Percentiles rank a stretch among this genome's conserved stretches.
phyloP scores from a whole-genome alignment of 2,329 filamentous ascomycete species.

The Penicillium sp. region DNA sequence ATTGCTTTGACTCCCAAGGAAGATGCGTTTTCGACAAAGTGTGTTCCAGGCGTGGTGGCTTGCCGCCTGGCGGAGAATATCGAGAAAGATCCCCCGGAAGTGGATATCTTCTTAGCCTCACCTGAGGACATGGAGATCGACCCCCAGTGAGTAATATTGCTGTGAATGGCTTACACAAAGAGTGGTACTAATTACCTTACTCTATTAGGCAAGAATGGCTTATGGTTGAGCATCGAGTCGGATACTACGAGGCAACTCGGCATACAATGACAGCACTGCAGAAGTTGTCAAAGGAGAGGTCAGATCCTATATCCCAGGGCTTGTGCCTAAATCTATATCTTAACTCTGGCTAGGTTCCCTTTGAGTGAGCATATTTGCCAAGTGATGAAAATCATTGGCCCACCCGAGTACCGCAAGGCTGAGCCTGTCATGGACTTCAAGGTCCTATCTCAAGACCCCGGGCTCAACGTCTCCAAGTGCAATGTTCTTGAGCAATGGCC shows the following conservation, averaged over 20 bases:
- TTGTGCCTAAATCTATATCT: background rate
- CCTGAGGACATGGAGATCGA: conserved; percentile 63
- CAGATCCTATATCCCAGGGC: conserved; percentile 9
- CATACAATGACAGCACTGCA: conserved; percentile 73
- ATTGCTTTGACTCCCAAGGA: conserved; percentile 52
- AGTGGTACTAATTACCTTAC: background rate
- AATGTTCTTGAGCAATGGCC: conserved; percentile 58
- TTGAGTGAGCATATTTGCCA: conserved; percentile 44
- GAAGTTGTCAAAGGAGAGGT: conserved; percentile 55
- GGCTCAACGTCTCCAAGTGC: conserved; percentile 40
- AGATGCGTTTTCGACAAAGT: conserved; percentile 62
- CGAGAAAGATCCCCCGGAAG: conserved; percentile 62
- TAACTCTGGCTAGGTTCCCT: conserved; percentile 39
- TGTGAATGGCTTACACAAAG: background rate
- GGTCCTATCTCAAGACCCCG: conserved; percentile 37
- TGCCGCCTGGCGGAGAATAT: conserved; percentile 63
- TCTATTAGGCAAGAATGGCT: conserved; percentile 55
- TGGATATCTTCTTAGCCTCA: conserved; percentile 71
- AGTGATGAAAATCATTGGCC: conserved; percentile 39
- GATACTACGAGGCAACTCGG: conserved; percentile 73
- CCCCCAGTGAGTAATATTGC: conserved; percentile 45
- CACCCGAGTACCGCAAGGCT: conserved; percentile 53
- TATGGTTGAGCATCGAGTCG: conserved; percentile 71
- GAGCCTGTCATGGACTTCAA: conserved; percentile 52
- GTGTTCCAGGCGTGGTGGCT: conserved; percentile 68